A percentile compares a stretch with the other conserved stretches of the same genome.
Conservation (phyloP, 805 yeast genomes). For the Starmerella sp. region DNA sequence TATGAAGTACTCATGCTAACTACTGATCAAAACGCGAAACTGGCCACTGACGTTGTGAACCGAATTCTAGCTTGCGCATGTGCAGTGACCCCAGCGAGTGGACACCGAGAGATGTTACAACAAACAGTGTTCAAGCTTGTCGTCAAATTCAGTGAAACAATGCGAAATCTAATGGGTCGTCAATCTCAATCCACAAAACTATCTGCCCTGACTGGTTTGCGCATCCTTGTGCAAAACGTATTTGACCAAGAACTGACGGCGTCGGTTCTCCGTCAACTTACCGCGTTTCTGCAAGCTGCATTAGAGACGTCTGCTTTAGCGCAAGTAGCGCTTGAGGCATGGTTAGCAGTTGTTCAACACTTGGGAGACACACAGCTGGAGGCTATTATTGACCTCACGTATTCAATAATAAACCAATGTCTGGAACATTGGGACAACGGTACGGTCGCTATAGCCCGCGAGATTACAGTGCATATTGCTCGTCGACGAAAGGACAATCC, state of each 20-base stretch:
- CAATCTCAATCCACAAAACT: constrained; percentile 60
- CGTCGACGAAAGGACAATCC: not conserved
- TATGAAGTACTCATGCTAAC: constrained; percentile 17
- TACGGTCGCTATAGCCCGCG: constrained; percentile 22
- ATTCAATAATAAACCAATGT: constrained; percentile 56
- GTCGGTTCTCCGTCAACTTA: constrained; percentile 42
- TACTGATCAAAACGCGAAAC: constrained; percentile 8
- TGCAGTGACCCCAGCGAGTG: not conserved
- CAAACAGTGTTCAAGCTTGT: constrained; percentile 34
- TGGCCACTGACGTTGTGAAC: constrained; percentile 9
- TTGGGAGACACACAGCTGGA: constrained; percentile 41
- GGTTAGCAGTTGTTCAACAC: constrained; percentile 50
- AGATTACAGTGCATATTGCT: constrained; percentile 5
- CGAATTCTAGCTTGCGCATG: constrained; percentile 11
- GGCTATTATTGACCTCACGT: constrained; percentile 52
- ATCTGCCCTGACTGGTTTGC: constrained; percentile 49
- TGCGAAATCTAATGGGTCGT: constrained; percentile 61
- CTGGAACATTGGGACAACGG: constrained; percentile 42
- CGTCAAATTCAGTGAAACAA: constrained; percentile 56
- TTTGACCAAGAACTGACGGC: constrained; percentile 10
- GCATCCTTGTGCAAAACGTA: constrained; percentile 39
- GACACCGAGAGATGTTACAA: constrained; percentile 10
- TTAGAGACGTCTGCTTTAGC: constrained; percentile 53
- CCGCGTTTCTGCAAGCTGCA: constrained; percentile 74
- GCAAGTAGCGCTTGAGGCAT: constrained; percentile 50